Evolutionary conservation across 768 basidiomycete genomes (phyloP).

Genomic region (Tricholoma sp.): DNA sequence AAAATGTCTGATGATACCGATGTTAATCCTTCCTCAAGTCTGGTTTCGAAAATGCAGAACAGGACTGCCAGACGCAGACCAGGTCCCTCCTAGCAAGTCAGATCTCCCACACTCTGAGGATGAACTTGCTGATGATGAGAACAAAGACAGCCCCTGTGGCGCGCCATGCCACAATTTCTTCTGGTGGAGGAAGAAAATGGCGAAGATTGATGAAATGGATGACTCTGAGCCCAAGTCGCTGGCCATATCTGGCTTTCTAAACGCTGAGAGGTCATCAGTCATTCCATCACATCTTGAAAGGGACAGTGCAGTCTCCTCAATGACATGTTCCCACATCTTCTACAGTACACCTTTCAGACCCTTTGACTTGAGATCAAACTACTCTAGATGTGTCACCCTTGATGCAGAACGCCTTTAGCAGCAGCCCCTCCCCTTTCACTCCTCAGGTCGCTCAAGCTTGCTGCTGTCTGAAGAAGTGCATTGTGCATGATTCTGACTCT

Average conservation of each 20-base stretch:
- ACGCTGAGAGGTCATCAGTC: constrained; percentile 10
- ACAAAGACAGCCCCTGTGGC: constrained; percentile 14
- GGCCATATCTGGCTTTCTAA: constrained; percentile 1
- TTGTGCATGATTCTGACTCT: constrained; percentile 14
- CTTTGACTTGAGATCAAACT: constrained; percentile 11
- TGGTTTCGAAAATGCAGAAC: constrained; percentile 27
- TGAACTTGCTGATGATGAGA: constrained; percentile 17
- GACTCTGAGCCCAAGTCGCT: constrained; percentile 18
- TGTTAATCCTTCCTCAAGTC: constrained; percentile 15
- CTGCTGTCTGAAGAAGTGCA: constrained; percentile 11
- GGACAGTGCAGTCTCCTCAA: background rate
- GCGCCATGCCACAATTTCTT: constrained; percentile 29
- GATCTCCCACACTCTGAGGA: constrained; percentile 14
- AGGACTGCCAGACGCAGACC: constrained; percentile 25
- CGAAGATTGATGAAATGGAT: constrained; percentile 33
- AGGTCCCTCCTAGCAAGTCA: constrained; percentile 38
- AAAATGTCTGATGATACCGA: constrained; percentile 22
- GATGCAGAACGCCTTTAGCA: constrained; percentile 4
- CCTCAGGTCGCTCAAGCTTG: constrained; percentile 15
- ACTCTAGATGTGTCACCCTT: too few relatives aligned
- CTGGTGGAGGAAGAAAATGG: constrained; percentile 37
- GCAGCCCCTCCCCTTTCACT: constrained; percentile 17
- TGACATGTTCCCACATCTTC: constrained; percentile 5
- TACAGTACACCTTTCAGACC: background rate
- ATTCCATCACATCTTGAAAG: constrained; percentile 8